phyloP scores from a whole-genome alignment of 139 green algal species.

The Closterium sp. region DNA sequence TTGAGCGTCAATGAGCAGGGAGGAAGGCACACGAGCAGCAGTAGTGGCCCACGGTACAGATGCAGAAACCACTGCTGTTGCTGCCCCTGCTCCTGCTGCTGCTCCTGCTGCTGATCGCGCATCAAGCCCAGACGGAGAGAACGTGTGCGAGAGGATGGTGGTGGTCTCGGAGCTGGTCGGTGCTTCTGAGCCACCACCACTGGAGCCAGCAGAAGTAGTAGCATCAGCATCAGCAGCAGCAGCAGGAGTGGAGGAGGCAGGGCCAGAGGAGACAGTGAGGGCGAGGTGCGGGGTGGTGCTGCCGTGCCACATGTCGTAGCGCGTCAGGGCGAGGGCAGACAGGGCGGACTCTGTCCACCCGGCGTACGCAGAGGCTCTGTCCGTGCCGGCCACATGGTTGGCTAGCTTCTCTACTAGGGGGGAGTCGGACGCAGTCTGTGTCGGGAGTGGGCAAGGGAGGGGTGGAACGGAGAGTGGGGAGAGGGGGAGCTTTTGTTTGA shows the following conservation, averaged over 20 bases:
- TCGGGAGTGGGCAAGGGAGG: no score
- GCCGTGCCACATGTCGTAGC: slow-evolving; percentile 51
- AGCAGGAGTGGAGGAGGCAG: not conserved
- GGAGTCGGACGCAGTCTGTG: not conserved
- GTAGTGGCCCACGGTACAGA: not conserved
- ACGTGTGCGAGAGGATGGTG: not conserved
- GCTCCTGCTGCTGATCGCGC: not conserved
- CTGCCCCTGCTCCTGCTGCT: not conserved
- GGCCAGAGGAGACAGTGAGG: not conserved
- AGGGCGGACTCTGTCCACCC: slow-evolving; percentile 7
- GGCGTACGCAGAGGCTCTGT: not conserved
- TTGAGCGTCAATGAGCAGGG: not conserved
- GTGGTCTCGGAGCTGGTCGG: not conserved
- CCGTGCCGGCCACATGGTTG: slow-evolving; percentile 33
- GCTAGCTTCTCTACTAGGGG: slow-evolving; percentile 50
- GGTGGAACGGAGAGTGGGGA: no score
- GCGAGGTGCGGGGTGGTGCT: not conserved
- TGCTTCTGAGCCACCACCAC: no score
- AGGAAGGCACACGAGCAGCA: not conserved
- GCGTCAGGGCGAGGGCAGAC: slow-evolving; percentile 28
- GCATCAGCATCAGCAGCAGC: not conserved
- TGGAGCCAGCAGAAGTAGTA: not conserved
- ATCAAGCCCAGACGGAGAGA: not conserved
- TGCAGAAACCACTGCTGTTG: not conserved
- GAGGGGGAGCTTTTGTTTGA: no score